These are phyloP conservation scores for Eudorina sp. DNA, from an alignment of 139 green algal species.

Conservation along the genomic window DNA sequence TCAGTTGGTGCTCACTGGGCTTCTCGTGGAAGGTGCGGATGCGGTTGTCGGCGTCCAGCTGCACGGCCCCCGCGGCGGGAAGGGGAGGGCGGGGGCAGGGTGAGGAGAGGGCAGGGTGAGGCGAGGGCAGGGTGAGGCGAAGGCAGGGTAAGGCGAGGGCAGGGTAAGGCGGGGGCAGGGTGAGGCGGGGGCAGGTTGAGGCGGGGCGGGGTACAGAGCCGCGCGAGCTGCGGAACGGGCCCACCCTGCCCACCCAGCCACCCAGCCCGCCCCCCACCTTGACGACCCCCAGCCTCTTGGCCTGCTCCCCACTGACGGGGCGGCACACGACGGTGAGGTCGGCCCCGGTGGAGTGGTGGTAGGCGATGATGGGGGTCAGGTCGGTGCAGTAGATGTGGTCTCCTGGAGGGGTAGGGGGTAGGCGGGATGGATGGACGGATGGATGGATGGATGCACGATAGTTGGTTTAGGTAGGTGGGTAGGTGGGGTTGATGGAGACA, in stretches of 20 bases:
- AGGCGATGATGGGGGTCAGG: conserved; percentile 54
- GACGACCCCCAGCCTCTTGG: conserved; percentile 46
- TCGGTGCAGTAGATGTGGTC: conserved; percentile 63
- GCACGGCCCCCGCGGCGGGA: too few species aligned
- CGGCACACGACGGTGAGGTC: conserved; percentile 63
- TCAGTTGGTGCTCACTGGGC: conserved; percentile 8
- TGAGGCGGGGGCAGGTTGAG: too few species aligned
- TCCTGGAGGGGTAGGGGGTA: conserved; percentile 29
- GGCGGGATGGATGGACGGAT: background rate
- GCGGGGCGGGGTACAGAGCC: too few species aligned
- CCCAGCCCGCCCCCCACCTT: conserved; percentile 38
- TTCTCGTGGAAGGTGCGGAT: conserved; percentile 44
- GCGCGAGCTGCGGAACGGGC: too few species aligned
- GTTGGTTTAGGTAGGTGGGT: too few species aligned
- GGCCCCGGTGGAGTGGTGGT: conserved; percentile 45
- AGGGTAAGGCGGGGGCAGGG: too few species aligned
- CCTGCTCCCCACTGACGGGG: conserved; percentile 38
- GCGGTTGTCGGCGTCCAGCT: conserved; percentile 36
- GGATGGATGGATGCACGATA: background rate
- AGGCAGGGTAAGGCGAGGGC: too few species aligned
- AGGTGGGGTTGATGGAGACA: too few species aligned
- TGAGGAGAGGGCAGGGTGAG: too few species aligned
- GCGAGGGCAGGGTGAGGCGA: too few species aligned
- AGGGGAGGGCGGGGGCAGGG: too few species aligned
- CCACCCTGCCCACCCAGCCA: background rate